Conservation (phyloP, 1,139 yeast genomes). For the Arxiozyma heterogenica region DNA sequence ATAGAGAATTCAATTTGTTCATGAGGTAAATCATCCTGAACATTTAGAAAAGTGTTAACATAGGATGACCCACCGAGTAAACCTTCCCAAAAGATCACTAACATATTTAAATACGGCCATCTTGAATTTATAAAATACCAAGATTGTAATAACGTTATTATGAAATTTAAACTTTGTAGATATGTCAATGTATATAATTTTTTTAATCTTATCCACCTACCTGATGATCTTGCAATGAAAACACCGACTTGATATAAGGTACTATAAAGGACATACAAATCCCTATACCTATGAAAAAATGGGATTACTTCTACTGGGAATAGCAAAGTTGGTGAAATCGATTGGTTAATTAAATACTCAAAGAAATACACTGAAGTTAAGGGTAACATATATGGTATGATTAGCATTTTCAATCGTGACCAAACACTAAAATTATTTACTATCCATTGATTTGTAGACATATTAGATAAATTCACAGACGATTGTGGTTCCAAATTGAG, state of each 20-base stretch:
- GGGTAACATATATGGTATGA: conserved; percentile 74
- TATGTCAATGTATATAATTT: conserved; percentile 53
- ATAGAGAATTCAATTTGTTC: conserved; percentile 71
- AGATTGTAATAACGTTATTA: conserved; percentile 56
- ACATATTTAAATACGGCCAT: conserved; percentile 54
- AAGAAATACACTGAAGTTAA: conserved; percentile 72
- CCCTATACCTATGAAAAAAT: conserved; percentile 60
- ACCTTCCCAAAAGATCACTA: conserved; percentile 74
- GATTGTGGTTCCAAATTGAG: conserved; percentile 10
- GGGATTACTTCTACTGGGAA: conserved; percentile 49
- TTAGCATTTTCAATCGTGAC: conserved; percentile 39
- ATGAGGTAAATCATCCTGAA: conserved; percentile 51
- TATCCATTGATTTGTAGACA: background rate
- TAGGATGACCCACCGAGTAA: conserved; percentile 84
- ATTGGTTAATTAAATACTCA: conserved; percentile 87
- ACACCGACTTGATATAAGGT: conserved; percentile 89
- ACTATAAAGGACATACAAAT: conserved; percentile 89
- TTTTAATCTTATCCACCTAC: conserved; percentile 50
- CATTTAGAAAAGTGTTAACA: conserved; percentile 76
- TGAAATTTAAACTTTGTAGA: conserved; percentile 60
- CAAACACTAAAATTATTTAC: conserved; percentile 31
- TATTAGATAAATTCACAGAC: background rate
- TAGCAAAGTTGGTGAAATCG: conserved; percentile 76
- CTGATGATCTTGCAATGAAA: conserved; percentile 78
- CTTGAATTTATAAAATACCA: conserved; percentile 46